Conservation (phyloP, 305 asterid genomes). For the Striga hermonthica region DNA sequence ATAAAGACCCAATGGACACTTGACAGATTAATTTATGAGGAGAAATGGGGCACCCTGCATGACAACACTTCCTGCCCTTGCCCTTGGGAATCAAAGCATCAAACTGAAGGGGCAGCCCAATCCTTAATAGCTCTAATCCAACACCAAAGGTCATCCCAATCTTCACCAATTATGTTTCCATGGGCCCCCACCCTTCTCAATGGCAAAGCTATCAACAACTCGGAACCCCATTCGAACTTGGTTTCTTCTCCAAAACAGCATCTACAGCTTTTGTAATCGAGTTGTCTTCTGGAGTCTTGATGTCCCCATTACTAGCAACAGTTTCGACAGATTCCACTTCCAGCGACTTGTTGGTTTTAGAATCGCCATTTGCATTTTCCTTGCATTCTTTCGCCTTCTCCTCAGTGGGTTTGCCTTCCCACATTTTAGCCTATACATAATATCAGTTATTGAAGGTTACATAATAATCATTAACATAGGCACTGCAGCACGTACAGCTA, state of each 20-base stretch:
- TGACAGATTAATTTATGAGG: constrained; percentile 4
- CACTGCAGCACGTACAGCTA: neutral
- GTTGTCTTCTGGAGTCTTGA: constrained; percentile 27
- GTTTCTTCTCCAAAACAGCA: constrained; percentile 34
- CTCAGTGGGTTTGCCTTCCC: constrained; percentile 48
- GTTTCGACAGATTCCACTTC: constrained; percentile 28
- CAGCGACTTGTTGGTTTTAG: constrained; percentile 28
- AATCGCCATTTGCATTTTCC: constrained; percentile 26
- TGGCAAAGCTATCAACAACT: constrained; percentile 44
- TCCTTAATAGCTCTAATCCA: constrained; percentile 9
- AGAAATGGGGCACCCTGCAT: constrained; percentile 14
- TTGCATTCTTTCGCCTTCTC: constrained; percentile 44
- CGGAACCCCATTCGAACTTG: constrained; percentile 31
- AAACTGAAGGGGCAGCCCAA: neutral
- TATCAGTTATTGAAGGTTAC: neutral
- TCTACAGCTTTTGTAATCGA: constrained; percentile 28
- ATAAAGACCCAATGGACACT: constrained; percentile 17
- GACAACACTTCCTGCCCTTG: constrained; percentile 1
- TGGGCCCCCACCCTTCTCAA: constrained; percentile 26
- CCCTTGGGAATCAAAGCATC: neutral
- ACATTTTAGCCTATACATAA: constrained; percentile 34
- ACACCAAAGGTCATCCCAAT: neutral
- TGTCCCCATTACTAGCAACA: constrained; percentile 28
- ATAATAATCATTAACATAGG: too few relatives aligned
- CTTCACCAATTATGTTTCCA: constrained; percentile 8